These are phyloP conservation scores for Miscanthus lutarioriparius DNA, from an alignment of 176 grass and related monocot species.

Conservation along the genomic window DNA sequence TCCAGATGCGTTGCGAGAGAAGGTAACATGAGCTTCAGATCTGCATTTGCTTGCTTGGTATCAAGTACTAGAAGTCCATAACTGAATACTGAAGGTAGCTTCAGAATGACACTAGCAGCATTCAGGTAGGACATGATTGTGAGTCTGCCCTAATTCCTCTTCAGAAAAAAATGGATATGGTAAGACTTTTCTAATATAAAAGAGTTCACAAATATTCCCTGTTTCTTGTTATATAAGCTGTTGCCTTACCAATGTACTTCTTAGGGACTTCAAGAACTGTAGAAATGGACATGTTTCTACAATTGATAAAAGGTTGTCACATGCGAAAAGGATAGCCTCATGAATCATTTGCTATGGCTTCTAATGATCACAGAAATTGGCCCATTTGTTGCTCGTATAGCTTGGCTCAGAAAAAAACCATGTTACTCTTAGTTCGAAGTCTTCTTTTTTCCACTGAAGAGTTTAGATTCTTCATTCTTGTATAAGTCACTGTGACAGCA, in stretches of 20 bases:
- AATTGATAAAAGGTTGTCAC: neutral
- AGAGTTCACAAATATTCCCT: neutral
- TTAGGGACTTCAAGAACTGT: neutral
- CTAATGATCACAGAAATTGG: neutral
- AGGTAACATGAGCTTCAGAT: conserved; percentile 41
- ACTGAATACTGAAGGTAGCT: neutral
- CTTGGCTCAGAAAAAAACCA: neutral
- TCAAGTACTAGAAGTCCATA: neutral
- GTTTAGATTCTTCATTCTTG: neutral
- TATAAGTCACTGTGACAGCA: neutral
- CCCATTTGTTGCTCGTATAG: neutral
- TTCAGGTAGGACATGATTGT: neutral
- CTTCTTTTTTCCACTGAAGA: neutral
- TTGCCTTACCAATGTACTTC: neutral
- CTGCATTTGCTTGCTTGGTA: neutral
- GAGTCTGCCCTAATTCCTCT: neutral
- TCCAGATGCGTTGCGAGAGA: conserved; percentile 52
- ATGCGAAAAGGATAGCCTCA: neutral
- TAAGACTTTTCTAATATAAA: neutral
- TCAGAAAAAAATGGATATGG: neutral
- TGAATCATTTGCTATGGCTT: neutral
- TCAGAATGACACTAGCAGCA: neutral
- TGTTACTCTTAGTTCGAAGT: neutral
- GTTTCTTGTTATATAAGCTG: neutral
- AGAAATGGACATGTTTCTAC: neutral